These are phyloP conservation scores for Porcisia deanei DNA, from an alignment of 208 protist species.

Conservation along the genomic window DNA sequence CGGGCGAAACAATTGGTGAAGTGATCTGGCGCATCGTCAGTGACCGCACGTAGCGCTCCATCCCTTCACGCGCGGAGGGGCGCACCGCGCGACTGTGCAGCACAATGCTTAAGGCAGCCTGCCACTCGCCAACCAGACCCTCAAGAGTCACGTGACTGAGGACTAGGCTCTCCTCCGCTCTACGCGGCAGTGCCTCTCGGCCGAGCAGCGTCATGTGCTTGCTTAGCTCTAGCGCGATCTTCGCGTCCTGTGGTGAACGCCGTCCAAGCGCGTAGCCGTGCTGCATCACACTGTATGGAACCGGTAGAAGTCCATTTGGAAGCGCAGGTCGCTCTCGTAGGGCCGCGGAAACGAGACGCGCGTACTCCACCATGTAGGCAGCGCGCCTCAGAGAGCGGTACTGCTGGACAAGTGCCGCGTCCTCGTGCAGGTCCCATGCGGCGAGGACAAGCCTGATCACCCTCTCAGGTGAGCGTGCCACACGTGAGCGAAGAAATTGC, in stretches of 20 bases:
- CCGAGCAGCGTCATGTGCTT: slow-evolving; percentile 47
- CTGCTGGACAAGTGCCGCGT: slow-evolving; percentile 26
- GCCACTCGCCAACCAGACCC: slow-evolving; percentile 42
- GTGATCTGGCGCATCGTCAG: background rate
- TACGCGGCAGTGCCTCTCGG: slow-evolving; percentile 18
- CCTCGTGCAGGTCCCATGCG: slow-evolving; percentile 34
- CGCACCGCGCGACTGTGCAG: slow-evolving; percentile 43
- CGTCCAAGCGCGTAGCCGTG: slow-evolving; percentile 51
- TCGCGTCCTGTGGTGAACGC: slow-evolving; percentile 21
- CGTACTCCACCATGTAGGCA: slow-evolving; percentile 52
- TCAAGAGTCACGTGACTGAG: slow-evolving; percentile 46
- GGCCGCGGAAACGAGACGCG: slow-evolving; percentile 41
- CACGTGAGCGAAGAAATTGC: slow-evolving; percentile 19
- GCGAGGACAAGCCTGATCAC: slow-evolving; percentile 32
- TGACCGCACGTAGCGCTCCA: slow-evolving; percentile 26
- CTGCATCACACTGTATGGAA: slow-evolving; percentile 42
- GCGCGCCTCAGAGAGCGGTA: slow-evolving; percentile 33
- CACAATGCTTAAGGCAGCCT: slow-evolving; percentile 45
- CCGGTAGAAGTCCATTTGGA: slow-evolving; percentile 54
- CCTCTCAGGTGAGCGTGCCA: slow-evolving; percentile 12
- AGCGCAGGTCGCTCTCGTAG: slow-evolving; percentile 56
- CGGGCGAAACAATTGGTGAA: background rate
- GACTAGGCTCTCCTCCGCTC: slow-evolving; percentile 48
- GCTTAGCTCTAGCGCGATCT: slow-evolving; percentile 51
- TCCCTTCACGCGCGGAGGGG: slow-evolving; percentile 43